Evolutionary conservation across 2,329 filamentous ascomycete genomes (phyloP).

Genomic region (Fusarium vanettenii): DNA sequence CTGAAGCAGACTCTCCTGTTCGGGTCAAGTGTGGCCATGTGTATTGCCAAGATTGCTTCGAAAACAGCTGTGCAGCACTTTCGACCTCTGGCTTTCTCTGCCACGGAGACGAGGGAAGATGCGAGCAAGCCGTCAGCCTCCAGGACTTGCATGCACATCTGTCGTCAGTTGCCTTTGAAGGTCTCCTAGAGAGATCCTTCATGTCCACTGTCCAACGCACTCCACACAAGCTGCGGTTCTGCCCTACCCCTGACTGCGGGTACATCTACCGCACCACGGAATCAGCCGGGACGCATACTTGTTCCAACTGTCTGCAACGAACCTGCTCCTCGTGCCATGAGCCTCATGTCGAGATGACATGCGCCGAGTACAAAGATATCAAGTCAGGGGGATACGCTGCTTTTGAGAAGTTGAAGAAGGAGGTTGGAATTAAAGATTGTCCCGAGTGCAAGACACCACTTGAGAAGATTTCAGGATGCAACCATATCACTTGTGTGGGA

Average conservation of each 20-base stretch:
- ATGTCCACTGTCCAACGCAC: conserved; percentile 47
- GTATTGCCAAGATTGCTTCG: conserved; percentile 58
- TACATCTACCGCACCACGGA: conserved; percentile 51
- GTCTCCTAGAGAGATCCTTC: conserved; percentile 52
- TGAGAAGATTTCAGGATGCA: conserved; percentile 58
- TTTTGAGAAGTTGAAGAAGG: conserved; percentile 45
- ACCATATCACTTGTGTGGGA: conserved; percentile 56
- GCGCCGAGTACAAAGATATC: conserved; percentile 47
- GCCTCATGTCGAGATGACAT: conserved; percentile 49
- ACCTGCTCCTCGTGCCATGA: conserved; percentile 52
- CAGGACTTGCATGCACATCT: conserved; percentile 38
- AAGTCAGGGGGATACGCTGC: conserved; percentile 41
- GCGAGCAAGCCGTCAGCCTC: conserved; percentile 41
- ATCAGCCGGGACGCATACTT: conserved; percentile 43
- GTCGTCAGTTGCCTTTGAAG: conserved; percentile 46
- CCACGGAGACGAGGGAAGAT: not conserved
- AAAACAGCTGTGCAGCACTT: conserved; percentile 25
- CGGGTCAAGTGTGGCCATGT: conserved; percentile 52
- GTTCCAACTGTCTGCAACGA: conserved; percentile 49
- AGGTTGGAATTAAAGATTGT: conserved; percentile 54
- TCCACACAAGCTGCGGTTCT: conserved; percentile 50
- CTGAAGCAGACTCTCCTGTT: conserved; percentile 49
- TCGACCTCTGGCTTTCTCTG: not conserved
- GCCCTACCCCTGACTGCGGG: conserved; percentile 57
- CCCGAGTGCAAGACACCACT: conserved; percentile 54